phyloP scores from a whole-genome alignment of 1,284 basidiomycete species.

The Singerocomus inundabilis region DNA sequence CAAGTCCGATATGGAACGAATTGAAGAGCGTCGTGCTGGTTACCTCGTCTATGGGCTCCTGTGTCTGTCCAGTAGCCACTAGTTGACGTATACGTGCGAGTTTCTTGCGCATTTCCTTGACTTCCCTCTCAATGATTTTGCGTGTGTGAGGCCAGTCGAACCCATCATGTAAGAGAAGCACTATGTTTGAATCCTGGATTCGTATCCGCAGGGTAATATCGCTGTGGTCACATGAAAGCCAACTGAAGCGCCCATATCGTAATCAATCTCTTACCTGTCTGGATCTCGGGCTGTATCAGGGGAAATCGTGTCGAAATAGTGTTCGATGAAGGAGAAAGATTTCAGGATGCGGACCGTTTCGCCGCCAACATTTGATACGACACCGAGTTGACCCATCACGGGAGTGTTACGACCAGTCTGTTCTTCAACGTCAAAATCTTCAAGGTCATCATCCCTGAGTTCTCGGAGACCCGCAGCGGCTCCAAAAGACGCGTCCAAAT shows the following conservation, averaged over 20 bases:
- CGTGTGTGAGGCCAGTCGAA: constrained; percentile 93
- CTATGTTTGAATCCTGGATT: constrained; percentile 60
- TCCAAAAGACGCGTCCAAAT: constrained; percentile 81
- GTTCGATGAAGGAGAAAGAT: constrained; percentile 60
- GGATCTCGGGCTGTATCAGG: constrained; percentile 48
- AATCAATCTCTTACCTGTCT: constrained; percentile 43
- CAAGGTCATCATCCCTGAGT: constrained; percentile 65
- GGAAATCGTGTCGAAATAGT: constrained; percentile 70
- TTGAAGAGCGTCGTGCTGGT: constrained; percentile 85
- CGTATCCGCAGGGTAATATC: constrained; percentile 54
- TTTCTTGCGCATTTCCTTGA: constrained; percentile 82
- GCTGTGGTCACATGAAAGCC: constrained; percentile 37
- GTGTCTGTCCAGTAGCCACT: constrained; percentile 87
- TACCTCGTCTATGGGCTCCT: constrained; percentile 80
- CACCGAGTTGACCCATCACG: constrained; percentile 36
- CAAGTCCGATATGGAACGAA: constrained; percentile 87
- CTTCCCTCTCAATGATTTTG: constrained; percentile 83
- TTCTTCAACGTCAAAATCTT: constrained; percentile 58
- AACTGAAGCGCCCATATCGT: constrained; percentile 11
- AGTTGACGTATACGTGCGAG: constrained; percentile 92
- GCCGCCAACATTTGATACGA: constrained; percentile 69
- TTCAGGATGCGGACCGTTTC: constrained; percentile 84
- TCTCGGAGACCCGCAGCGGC: constrained; percentile 73
- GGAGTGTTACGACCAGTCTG: constrained; percentile 27
- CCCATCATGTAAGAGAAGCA: constrained; percentile 81